Evolutionary conservation across 306 rosid species (phyloP), one percentile per base, ranked within the genome.

Genomic region (Glycyrrhiza uralensis): DNA sequence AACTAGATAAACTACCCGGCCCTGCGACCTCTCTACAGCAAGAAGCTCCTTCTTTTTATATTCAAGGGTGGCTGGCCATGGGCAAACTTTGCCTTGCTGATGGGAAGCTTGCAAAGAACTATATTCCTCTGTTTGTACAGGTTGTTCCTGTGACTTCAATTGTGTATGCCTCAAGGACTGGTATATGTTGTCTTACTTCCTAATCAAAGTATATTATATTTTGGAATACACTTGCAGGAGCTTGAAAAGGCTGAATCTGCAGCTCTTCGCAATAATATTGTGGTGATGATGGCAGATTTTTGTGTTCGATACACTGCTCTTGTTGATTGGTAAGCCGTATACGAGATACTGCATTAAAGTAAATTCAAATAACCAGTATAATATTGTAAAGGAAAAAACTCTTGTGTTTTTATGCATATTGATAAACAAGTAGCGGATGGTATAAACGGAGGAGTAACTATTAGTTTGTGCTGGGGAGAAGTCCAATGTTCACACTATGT

Each of bases 81-180:
- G 98, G 97, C 68, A 93, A 93, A 85, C 89, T 93, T 77, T 93
- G 97, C 82, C 93, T 93, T 60, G 90, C 96, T 72, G 96, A 93
- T 52, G 97, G 81, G 69, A 91, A 91, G 68, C 87, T 86, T 76
- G 97, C 98, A 24, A 90, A 93, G 88, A 80, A 79, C 33, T 93
- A 90, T 61, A 90, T 93, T 77, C 91, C 98, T 72, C 79, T 90
- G 35, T 90, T 93, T 86, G 87, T 87, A 59, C 97, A 91, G 97
- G 97, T 93, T 74, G 73, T 80, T 24, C 49, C 62, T 26, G 56
- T 9, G 30, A 17, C 69, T 76, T 58, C 38, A 73, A 38, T 42
- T 32, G 41, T 59, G 79, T 58, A 39, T 49, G 19, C 74, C 64
- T 46, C 35, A 46, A 30, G 26, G 59, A 30, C 58, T 79, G 39